Conservation (phyloP, 352 stramenopile genomes). For the Peronospora destructor region DNA sequence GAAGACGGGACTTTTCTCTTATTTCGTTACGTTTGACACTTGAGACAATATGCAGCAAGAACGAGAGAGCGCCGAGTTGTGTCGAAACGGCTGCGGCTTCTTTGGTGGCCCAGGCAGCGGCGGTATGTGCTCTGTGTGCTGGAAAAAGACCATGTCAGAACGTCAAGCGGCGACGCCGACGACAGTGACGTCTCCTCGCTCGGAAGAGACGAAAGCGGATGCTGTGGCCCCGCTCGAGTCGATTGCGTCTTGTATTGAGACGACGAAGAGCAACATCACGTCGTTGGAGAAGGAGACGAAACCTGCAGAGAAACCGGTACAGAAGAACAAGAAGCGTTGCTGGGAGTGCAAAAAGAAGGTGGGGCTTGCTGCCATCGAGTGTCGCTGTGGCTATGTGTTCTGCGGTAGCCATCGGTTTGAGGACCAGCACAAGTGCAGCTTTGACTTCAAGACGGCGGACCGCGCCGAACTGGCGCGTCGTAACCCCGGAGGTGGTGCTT, state of each 20-base stretch:
- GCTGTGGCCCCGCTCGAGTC: conserved; percentile 31
- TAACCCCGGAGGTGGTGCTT: conserved; percentile 74
- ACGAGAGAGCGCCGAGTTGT: conserved; percentile 66
- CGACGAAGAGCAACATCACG: conserved; percentile 15
- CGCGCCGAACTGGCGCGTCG: conserved; percentile 65
- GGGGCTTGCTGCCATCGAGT: conserved; percentile 84
- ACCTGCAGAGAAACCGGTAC: conserved; percentile 36
- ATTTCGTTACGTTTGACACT: neutral
- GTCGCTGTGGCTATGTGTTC: conserved; percentile 84
- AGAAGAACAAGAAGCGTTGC: conserved; percentile 89
- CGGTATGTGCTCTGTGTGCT: conserved; percentile 81
- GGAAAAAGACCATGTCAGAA: conserved; percentile 81
- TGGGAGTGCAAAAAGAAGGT: conserved; percentile 91
- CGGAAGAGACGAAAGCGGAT: conserved; percentile 23
- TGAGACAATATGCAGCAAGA: conserved; percentile 59
- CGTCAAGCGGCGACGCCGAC: conserved; percentile 38
- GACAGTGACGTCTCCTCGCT: conserved; percentile 8
- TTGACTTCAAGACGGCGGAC: conserved; percentile 81
- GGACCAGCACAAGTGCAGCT: conserved; percentile 80
- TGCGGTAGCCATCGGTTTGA: conserved; percentile 83
- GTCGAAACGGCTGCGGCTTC: conserved; percentile 70
- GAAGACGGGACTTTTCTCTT: neutral
- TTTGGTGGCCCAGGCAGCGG: conserved; percentile 62
- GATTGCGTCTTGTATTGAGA: neutral
- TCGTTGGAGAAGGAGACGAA: conserved; percentile 50